Percentiles rank a stretch among this genome's conserved stretches.
Conservation (phyloP, 345 rosid genomes). For the Toxicodendron radicans region DNA sequence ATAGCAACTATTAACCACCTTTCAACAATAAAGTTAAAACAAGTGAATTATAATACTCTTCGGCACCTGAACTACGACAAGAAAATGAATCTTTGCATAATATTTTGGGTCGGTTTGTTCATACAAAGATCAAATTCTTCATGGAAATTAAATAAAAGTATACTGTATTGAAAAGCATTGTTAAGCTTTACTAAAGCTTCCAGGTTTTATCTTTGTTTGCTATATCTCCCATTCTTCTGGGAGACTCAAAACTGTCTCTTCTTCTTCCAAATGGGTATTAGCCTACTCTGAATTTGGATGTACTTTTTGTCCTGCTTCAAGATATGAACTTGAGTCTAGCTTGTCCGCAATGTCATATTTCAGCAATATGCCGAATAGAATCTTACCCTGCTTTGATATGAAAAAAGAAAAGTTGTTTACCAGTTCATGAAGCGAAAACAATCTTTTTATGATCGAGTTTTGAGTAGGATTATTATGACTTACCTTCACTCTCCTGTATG, state of each 20-base stretch:
- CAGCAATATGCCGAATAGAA: slow-evolving; percentile 77
- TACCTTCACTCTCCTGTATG: slow-evolving; percentile 91
- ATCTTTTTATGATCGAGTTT: background rate
- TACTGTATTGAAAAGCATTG: background rate
- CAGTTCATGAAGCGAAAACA: background rate
- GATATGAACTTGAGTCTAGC: slow-evolving; percentile 38
- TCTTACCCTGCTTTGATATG: slow-evolving; percentile 70
- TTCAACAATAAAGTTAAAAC: too few species aligned
- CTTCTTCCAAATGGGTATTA: background rate
- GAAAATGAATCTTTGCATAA: too few species aligned
- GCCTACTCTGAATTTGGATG: slow-evolving; percentile 31
- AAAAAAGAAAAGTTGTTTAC: background rate
- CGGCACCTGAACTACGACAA: background rate
- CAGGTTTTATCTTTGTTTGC: background rate
- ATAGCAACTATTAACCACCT: too few species aligned
- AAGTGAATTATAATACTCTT: too few species aligned
- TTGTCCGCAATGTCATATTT: slow-evolving; percentile 27
- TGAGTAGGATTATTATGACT: background rate
- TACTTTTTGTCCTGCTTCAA: slow-evolving; percentile 68
- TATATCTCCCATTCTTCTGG: background rate
- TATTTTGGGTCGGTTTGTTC: background rate
- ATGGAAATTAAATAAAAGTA: background rate
- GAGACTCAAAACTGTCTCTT: background rate
- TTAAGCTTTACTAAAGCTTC: background rate
- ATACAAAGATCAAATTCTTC: background rate